These are phyloP conservation scores for Fusarium virguliforme DNA, from an alignment of 2,329 filamentous ascomycete species.

Conservation along the genomic window DNA sequence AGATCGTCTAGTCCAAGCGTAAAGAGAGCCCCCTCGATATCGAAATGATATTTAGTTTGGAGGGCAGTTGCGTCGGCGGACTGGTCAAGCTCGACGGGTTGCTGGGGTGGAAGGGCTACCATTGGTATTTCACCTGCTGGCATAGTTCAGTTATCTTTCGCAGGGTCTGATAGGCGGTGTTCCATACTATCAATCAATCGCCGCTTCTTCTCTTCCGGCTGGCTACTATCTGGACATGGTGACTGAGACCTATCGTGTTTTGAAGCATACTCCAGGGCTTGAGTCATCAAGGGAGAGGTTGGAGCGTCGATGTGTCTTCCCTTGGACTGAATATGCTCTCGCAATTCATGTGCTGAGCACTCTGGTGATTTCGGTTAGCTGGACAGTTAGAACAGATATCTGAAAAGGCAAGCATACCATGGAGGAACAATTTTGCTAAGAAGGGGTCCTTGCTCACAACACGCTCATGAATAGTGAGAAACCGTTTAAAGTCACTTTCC, in stretches of 20 bases:
- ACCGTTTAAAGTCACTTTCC: background rate
- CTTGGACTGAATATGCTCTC: background rate
- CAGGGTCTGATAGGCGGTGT: background rate
- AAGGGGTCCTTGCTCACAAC: background rate
- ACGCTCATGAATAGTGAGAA: background rate
- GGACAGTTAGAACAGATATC: background rate
- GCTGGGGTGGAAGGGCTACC: background rate
- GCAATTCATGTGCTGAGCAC: background rate
- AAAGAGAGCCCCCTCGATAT: background rate
- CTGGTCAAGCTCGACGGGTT: background rate
- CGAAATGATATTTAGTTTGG: background rate
- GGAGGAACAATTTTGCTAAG: background rate
- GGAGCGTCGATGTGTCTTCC: background rate
- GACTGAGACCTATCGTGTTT: background rate
- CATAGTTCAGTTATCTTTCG: background rate
- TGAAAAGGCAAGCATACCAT: background rate
- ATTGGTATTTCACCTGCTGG: background rate
- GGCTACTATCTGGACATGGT: background rate
- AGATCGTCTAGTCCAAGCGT: background rate
- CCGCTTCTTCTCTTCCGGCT: background rate
- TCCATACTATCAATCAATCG: background rate
- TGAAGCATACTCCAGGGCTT: background rate
- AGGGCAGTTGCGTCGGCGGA: background rate
- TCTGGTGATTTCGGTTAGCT: background rate
- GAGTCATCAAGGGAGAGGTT: background rate